Percentiles rank a stretch among this genome's conserved stretches.
Evolutionary conservation across 2,329 filamentous ascomycete species (phyloP).

Genomic region (Stemphylium lycopersici): DNA sequence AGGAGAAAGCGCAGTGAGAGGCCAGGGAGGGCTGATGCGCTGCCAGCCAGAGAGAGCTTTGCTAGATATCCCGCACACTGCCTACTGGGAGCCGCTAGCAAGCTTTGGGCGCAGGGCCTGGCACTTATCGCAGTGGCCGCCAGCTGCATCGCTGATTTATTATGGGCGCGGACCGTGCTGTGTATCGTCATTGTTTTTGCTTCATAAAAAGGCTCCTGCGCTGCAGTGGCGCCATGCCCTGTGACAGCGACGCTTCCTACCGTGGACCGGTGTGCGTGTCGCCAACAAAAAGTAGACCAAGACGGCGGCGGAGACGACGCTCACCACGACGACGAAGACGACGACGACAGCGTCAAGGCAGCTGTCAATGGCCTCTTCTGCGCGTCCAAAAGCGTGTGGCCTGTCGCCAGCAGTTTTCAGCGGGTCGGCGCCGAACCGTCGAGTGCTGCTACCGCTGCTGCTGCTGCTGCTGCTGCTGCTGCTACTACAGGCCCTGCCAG

Average conservation of each 20-base stretch:
- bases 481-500: background rate
- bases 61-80: conserved; percentile 22
- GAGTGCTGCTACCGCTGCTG: background rate
- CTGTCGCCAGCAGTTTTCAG: background rate
- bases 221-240: conserved; percentile 7
- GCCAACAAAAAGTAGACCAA: background rate
- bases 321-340: too few relatives aligned
- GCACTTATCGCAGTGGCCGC: conserved; percentile 27
- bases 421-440: conserved; percentile 2
- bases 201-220: conserved; percentile 13
- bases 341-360: background rate
- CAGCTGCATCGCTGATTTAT: conserved; percentile 25
- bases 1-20: conserved; percentile 5
- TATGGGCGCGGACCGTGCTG: conserved; percentile 29
- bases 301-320: too few relatives aligned
- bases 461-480: background rate
- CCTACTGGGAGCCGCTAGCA: conserved; percentile 22
- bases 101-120: conserved; percentile 23
- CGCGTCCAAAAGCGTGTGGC: background rate
- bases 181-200: conserved; percentile 29
- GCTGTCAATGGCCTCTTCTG: background rate
- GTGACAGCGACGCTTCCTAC: background rate
- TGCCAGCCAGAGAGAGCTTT: conserved; percentile 14
- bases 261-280: too few relatives aligned
- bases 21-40: conserved; percentile 9